These are phyloP conservation scores for Sugiyamaella xylanicola DNA, from an alignment of 1,139 yeast species.

Conservation along the genomic window DNA sequence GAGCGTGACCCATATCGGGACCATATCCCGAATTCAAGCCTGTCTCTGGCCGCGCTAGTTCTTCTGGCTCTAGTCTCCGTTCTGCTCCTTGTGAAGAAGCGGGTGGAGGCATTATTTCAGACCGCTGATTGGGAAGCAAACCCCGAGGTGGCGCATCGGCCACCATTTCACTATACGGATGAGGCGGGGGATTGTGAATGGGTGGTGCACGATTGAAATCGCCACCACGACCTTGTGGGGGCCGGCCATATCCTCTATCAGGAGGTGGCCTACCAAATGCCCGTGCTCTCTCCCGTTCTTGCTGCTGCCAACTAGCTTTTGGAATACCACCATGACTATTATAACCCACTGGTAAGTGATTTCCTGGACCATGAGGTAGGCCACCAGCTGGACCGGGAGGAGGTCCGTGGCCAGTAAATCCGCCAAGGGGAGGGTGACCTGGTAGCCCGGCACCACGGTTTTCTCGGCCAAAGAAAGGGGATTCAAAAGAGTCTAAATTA, in stretches of 20 bases:
- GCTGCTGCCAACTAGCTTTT: slow-evolving; percentile 7
- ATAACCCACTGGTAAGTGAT: background rate
- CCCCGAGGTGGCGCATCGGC: background rate
- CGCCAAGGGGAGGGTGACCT: slow-evolving; percentile 7
- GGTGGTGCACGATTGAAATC: slow-evolving; percentile 10
- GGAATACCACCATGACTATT: slow-evolving; percentile 2
- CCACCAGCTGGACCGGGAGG: background rate
- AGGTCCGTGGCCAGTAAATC: slow-evolving; percentile 1
- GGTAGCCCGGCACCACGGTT: slow-evolving; percentile 6
- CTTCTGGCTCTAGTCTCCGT: background rate
- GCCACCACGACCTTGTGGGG: background rate
- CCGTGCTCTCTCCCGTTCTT: slow-evolving; percentile 3
- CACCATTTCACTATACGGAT: slow-evolving; percentile 8
- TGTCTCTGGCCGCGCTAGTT: too few relatives aligned
- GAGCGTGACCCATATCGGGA: background rate
- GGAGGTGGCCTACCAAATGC: slow-evolving; percentile 11
- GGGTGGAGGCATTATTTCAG: background rate
- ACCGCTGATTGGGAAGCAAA: too few relatives aligned
- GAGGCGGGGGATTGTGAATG: background rate
- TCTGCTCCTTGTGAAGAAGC: background rate
- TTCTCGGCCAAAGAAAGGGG: slow-evolving; percentile 30
- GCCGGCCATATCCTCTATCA: slow-evolving; percentile 6
- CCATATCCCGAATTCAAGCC: background rate
- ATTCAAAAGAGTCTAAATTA: slow-evolving; percentile 29
- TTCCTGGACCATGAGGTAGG: background rate